Conservation (phyloP, 2,329 filamentous ascomycete species). For the Aspergillus terreus region DNA sequence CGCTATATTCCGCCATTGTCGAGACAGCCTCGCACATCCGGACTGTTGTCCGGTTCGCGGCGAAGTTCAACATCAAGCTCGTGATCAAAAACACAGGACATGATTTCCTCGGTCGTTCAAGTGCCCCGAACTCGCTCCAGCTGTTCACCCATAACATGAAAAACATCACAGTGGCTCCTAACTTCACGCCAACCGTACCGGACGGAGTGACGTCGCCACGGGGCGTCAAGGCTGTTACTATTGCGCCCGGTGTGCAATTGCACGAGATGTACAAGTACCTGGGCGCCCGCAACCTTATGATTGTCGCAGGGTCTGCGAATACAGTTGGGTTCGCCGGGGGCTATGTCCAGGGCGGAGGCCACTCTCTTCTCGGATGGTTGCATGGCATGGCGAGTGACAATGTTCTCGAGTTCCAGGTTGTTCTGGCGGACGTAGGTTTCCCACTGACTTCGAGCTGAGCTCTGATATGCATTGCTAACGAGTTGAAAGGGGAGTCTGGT, state of each 20-base stretch:
- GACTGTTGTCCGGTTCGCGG: slow-evolving; percentile 34
- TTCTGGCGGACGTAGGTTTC: slow-evolving; percentile 36
- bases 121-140: slow-evolving; percentile 33
- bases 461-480: neutral
- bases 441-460: neutral
- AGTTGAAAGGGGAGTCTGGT: slow-evolving; percentile 36
- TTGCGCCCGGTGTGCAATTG: slow-evolving; percentile 8
- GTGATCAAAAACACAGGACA: slow-evolving; percentile 18
- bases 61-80: slow-evolving; percentile 14
- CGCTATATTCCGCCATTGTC: slow-evolving; percentile 34
- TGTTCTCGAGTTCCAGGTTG: slow-evolving; percentile 46
- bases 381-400: slow-evolving; percentile 52
- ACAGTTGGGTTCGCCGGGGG: slow-evolving; percentile 28
- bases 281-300: neutral
- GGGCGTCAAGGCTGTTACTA: neutral
- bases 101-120: slow-evolving; percentile 11
- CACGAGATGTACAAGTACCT: slow-evolving; percentile 9
- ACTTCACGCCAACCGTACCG: slow-evolving; percentile 8
- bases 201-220: slow-evolving; percentile 9
- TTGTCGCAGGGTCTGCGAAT: slow-evolving; percentile 8
- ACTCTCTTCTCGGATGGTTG: slow-evolving; percentile 42
- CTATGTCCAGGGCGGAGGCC: slow-evolving; percentile 40
- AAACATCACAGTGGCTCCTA: slow-evolving; percentile 2
- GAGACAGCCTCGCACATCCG: slow-evolving; percentile 32
- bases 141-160: slow-evolving; percentile 20